phyloP scores from a whole-genome alignment of 2,329 filamentous ascomycete genomes.

The Penicillium sp. region DNA sequence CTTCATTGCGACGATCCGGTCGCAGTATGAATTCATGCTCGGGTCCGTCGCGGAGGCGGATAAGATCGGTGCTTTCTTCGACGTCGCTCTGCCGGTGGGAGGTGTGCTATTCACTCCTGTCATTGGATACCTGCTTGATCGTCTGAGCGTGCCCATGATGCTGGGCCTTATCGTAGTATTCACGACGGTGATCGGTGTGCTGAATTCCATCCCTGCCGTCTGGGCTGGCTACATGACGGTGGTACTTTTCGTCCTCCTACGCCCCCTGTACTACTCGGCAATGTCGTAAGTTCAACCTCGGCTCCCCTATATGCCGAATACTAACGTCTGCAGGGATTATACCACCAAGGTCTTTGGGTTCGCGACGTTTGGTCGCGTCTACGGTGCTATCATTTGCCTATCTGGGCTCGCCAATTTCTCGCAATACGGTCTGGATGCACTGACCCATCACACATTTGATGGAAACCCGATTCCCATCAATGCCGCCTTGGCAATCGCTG shows the following conservation, averaged over 20 bases:
- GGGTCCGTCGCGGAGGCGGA: conserved; percentile 62
- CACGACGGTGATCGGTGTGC: conserved; percentile 72
- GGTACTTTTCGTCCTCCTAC: conserved; percentile 79
- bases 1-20: conserved; percentile 82
- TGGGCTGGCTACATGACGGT: conserved; percentile 72
- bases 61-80: conserved; percentile 80
- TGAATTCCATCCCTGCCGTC: conserved; percentile 71
- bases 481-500: conserved; percentile 63
- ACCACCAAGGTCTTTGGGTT: conserved; percentile 91
- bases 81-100: conserved; percentile 76
- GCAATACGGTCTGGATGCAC: conserved; percentile 75
- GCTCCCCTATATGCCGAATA: not conserved
- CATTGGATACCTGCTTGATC: conserved; percentile 78
- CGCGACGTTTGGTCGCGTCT: conserved; percentile 86
- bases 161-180: conserved; percentile 69
- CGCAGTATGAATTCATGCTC: conserved; percentile 80
- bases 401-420: conserved; percentile 81
- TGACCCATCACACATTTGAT: conserved; percentile 71
- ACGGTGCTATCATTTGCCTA: conserved; percentile 84
- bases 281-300: conserved; percentile 61
- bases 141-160: conserved; percentile 70
- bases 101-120: conserved; percentile 82
- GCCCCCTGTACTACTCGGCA: conserved; percentile 87
- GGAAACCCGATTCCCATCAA: conserved; percentile 80
- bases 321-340: conserved; percentile 63